These are phyloP conservation scores for Ustilago crameri DNA, from an alignment of 1,284 basidiomycete genomes.

Conservation along the genomic window DNA sequence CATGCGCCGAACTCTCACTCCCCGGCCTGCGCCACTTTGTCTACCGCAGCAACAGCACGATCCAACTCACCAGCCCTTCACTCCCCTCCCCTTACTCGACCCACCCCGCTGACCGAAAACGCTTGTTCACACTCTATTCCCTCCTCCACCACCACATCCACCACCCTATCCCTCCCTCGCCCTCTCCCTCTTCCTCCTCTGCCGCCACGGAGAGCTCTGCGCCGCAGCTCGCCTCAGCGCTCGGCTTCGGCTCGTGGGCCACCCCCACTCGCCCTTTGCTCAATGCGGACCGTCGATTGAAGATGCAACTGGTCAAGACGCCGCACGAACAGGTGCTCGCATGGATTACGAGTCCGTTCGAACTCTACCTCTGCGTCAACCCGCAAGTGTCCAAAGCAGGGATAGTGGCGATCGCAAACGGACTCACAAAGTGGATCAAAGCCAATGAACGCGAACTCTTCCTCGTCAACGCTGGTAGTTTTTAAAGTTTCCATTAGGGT, in stretches of 20 bases:
- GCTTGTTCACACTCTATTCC: slow-evolving; percentile 42
- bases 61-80: slow-evolving; percentile 84
- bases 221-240: slow-evolving; percentile 73
- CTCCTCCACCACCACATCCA: slow-evolving; percentile 44
- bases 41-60: slow-evolving; percentile 86
- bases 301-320: slow-evolving; percentile 76
- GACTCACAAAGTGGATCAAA: slow-evolving; percentile 88
- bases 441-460: slow-evolving; percentile 85
- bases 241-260: slow-evolving; percentile 71
- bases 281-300: slow-evolving; percentile 26
- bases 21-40: slow-evolving; percentile 92
- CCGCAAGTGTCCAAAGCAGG: slow-evolving; percentile 86
- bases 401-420: slow-evolving; percentile 85
- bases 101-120: slow-evolving; percentile 75
- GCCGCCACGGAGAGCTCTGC: neutral
- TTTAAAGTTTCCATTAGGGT: slow-evolving; percentile 34
- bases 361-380: slow-evolving; percentile 85
- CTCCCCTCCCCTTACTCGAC: slow-evolving; percentile 85
- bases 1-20: slow-evolving; percentile 76
- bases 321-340: slow-evolving; percentile 79
- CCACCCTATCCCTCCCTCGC: slow-evolving; percentile 23
- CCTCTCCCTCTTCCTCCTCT: neutral
- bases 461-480: slow-evolving; percentile 62
- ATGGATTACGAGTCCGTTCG: slow-evolving; percentile 90
- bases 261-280: slow-evolving; percentile 4